Conservation (phyloP, 2,329 filamentous ascomycete genomes). For the Aureobasidium subglaciale region DNA sequence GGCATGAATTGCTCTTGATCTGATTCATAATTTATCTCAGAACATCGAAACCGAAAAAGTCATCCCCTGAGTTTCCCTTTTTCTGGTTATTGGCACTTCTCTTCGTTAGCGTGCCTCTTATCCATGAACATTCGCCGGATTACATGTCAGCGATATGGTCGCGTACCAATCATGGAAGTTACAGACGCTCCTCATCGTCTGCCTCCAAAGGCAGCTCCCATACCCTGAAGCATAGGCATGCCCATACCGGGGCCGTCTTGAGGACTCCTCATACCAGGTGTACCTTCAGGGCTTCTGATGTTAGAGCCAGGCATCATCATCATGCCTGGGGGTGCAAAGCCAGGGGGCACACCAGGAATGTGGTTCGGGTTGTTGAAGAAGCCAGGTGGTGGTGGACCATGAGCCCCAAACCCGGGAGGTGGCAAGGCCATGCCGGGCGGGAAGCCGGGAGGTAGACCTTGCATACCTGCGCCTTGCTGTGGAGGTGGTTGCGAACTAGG, state of each 20-base stretch:
- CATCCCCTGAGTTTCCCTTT: background rate
- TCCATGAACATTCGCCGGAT: background rate
- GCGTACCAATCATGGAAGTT: no score
- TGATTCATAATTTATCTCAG: conserved; percentile 1
- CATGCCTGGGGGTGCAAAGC: conserved; percentile 3
- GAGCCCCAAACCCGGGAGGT: conserved; percentile 2
- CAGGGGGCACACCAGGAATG: conserved; percentile 6
- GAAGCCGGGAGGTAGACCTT: conserved; percentile 6
- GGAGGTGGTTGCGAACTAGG: conserved; percentile 19
- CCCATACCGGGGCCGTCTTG: conserved; percentile 3
- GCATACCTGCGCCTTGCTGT: conserved; percentile 7
- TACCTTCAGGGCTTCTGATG: conserved; percentile 1
- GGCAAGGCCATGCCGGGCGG: conserved; percentile 8
- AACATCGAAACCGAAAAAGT: background rate
- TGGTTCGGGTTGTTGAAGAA: conserved; percentile 12
- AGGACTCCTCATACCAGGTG: conserved; percentile 6
- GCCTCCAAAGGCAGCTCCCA: background rate
- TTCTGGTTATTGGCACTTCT: conserved; percentile 4
- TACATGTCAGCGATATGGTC: background rate
- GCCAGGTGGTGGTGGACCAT: conserved; percentile 12
- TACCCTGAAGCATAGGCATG: conserved; percentile 11
- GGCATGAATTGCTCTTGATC: background rate
- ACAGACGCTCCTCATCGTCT: background rate
- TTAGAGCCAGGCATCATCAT: conserved; percentile 10
- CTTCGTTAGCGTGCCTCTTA: background rate